Percentiles rank a stretch among this genome's conserved stretches.
phyloP scores from a whole-genome alignment of 345 rosid genomes.

The Eucalyptus polyanthemos region DNA sequence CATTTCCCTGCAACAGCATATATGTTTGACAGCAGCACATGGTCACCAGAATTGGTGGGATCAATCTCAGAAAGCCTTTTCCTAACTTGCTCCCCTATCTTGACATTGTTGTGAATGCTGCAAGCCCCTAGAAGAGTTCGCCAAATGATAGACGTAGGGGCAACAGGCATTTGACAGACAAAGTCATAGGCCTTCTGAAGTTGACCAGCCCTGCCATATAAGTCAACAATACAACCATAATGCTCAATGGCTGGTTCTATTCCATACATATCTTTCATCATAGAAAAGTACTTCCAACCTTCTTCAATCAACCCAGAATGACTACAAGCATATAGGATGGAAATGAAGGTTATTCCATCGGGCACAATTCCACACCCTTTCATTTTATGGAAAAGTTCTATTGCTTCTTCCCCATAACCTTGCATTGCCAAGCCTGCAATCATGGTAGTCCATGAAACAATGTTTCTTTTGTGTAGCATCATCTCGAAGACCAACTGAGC shows the following conservation, averaged over 20 bases:
- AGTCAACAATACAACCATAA: constrained; percentile 41
- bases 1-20: constrained; percentile 32
- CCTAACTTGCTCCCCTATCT: constrained; percentile 25
- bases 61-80: constrained; percentile 17
- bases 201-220: constrained; percentile 37
- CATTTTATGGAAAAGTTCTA: constrained; percentile 22
- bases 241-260: constrained; percentile 30
- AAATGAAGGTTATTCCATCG: constrained; percentile 21
- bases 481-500: constrained; percentile 20
- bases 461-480: not conserved
- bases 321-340: constrained; percentile 40
- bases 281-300: constrained; percentile 16
- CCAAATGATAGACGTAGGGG: constrained; percentile 29
- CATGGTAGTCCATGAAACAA: constrained; percentile 31
- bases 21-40: constrained; percentile 26
- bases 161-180: constrained; percentile 21
- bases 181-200: constrained; percentile 29
- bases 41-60: constrained; percentile 22
- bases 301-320: constrained; percentile 33
- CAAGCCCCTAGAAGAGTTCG: constrained; percentile 49
- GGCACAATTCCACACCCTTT: constrained; percentile 16
- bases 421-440: constrained; percentile 35
- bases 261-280: constrained; percentile 15
- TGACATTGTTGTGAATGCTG: constrained; percentile 29
- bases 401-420: constrained; percentile 26